Evolutionary conservation across 805 yeast species (phyloP), one percentile per base, ranked within the genome.

Genomic region (Pichia deserticola): DNA sequence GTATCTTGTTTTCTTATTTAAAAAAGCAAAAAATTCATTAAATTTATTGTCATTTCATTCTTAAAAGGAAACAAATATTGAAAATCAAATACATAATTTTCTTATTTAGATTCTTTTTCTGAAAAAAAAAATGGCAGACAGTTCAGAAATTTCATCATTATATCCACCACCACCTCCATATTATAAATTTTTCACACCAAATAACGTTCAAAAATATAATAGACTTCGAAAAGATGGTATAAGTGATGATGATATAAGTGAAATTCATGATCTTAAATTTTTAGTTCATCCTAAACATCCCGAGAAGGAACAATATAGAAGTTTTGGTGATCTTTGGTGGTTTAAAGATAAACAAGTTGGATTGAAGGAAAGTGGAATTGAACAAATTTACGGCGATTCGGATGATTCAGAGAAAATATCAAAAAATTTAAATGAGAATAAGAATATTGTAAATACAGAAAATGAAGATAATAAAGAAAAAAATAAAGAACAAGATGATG

Each of bases 81-180:
- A n/a, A n/a, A n/a, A n/a, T n/a, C n/a, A n/a, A n/a, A n/a, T n/a
- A n/a, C n/a, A n/a, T n/a, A n/a, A n/a, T n/a, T n/a, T n/a, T n/a
- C n/a, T n/a, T n/a, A n/a, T n/a, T n/a, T n/a, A n/a, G n/a, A n/a
- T n/a, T n/a, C n/a, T n/a, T n/a, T n/a, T n/a, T n/a, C n/a, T n/a
- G n/a, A n/a, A n/a, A n/a, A n/a, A 10, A 8, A 38, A n/a, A 33
- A 44, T 44, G 42, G 28, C 51, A 12, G 47, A 42, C 6, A 43
- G 36, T 36, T 35, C 42, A 5, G 51, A 47, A 5, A 42, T 45
- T 27, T 38, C 96, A 13, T 81, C 96, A 7, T 73, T 92, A 40
- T 93, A 87, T 57, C 99, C 99, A 2, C 95, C 95, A 1, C 98
- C 99, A 3, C 99, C 99, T 8, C 86, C 86, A 8, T 88, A 79